These are phyloP conservation scores for Alternaria sp. DNA, from an alignment of 2,329 filamentous ascomycete species.

Conservation along the genomic window DNA sequence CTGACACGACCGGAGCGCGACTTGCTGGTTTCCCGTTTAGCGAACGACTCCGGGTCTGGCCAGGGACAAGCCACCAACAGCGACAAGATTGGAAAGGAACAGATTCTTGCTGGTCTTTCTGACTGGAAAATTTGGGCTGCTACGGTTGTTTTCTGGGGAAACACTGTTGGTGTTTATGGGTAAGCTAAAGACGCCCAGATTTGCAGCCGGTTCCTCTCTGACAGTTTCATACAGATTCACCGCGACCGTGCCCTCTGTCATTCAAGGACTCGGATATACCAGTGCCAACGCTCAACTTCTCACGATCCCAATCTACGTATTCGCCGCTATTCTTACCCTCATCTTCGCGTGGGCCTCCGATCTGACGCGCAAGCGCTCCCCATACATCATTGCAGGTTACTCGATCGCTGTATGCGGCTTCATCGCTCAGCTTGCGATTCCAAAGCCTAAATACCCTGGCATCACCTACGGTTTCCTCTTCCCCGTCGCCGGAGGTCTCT, in stretches of 20 bases:
- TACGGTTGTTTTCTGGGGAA: conserved; percentile 49
- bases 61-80: conserved; percentile 56
- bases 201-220: conserved; percentile 5
- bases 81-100: conserved; percentile 54
- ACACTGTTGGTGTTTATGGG: conserved; percentile 46
- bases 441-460: conserved; percentile 50
- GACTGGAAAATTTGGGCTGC: conserved; percentile 47
- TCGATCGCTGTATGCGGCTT: conserved; percentile 61
- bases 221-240: conserved; percentile 29
- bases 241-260: conserved; percentile 51
- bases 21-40: conserved; percentile 38
- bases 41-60: conserved; percentile 53
- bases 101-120: conserved; percentile 57
- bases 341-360: conserved; percentile 58
- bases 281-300: conserved; percentile 50
- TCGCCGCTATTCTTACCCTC: conserved; percentile 50
- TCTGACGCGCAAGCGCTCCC: conserved; percentile 58
- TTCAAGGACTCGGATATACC: conserved; percentile 51
- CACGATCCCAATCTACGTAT: conserved; percentile 52
- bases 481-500: conserved; percentile 44
- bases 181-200: conserved; percentile 8
- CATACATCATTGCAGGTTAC: conserved; percentile 61
- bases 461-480: conserved; percentile 55
- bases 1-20: conserved; percentile 44
- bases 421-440: conserved; percentile 58